Conservation (phyloP, 441 rosid genomes). For the Arabidopsis lyrata region DNA sequence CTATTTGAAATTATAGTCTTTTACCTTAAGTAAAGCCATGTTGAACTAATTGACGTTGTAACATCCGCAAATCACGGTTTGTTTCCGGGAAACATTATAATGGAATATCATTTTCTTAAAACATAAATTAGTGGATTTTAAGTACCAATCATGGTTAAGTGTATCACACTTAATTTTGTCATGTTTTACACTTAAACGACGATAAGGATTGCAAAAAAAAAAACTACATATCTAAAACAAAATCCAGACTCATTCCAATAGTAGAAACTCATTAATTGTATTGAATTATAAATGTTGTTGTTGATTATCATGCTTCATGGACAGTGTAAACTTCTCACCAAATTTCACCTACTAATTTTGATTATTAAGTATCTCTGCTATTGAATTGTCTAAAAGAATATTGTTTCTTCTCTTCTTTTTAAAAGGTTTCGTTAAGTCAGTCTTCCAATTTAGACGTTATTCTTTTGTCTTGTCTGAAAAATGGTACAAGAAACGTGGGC, state of each 20-base stretch:
- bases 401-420: not conserved
- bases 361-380: not conserved
- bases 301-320: not conserved
- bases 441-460: slow-evolving; percentile 15
- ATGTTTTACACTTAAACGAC: not conserved
- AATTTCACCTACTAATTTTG: not conserved
- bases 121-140: slow-evolving; percentile 29
- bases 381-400: not conserved
- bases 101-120: slow-evolving; percentile 31
- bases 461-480: slow-evolving; percentile 15
- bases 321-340: not conserved
- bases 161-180: not conserved
- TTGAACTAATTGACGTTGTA: slow-evolving; percentile 44
- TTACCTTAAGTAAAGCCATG: slow-evolving; percentile 44
- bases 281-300: not conserved
- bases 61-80: slow-evolving; percentile 50
- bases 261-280: not conserved
- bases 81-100: slow-evolving; percentile 41
- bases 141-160: slow-evolving; percentile 45
- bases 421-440: slow-evolving; percentile 12
- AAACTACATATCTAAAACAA: too few species aligned
- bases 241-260: not conserved
- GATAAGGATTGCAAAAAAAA: not conserved
- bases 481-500: slow-evolving; percentile 17
- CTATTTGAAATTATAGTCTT: slow-evolving; percentile 41